Base-by-base conservation (phyloP, 345 rosid species). In the Eucalyptus dawsonii region DNA sequence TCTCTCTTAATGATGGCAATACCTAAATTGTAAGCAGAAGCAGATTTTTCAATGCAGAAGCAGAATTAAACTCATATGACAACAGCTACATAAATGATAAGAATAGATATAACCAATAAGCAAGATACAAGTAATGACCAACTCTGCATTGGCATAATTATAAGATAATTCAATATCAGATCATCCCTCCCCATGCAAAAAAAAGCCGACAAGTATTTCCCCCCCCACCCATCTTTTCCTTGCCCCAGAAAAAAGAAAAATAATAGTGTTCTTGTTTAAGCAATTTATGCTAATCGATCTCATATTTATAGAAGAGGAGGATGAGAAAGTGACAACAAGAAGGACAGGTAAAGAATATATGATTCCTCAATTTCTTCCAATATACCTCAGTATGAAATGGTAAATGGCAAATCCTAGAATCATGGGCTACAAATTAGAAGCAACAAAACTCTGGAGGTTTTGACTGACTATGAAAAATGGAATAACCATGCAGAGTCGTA, bases 1-100 rank as follows among this genome's bases (percentile, higher is more conserved):
- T 95, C 90, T 94, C 96, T 80, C 90, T 92, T 89, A 95, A 88
- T 24, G 93, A 91, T 62, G 96, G 95, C 89, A 93, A 86, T 45
- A 94, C 95, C 96, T 94, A 88, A 90, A 86, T 76, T 76, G 83
- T 40, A 76, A 40, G 37, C 69, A 81, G 34, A n/a, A 47, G 80
- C 27, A n/a, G 65, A 21, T 44, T 14, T 51, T 5, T 72, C 53
- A 58, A 29, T 88, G 37, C 69, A 81, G 34, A n/a, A 47, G 80
- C 27, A n/a, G 50, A 21, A 27, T 50, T 10, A 60, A 47, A 86
- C 34, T 31, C 34, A 50, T 49, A 50, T 34, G 50, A 88, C 34
- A 65, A 16, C 50, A 12, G 16, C 62, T 21, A 86, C 51, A 86
- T 24, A 86, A 86, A 29, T 86, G 83, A 76, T 1, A 40, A 14